Evolutionary conservation across 805 yeast species (phyloP).

Genomic region (Yamadazyma laniorum): DNA sequence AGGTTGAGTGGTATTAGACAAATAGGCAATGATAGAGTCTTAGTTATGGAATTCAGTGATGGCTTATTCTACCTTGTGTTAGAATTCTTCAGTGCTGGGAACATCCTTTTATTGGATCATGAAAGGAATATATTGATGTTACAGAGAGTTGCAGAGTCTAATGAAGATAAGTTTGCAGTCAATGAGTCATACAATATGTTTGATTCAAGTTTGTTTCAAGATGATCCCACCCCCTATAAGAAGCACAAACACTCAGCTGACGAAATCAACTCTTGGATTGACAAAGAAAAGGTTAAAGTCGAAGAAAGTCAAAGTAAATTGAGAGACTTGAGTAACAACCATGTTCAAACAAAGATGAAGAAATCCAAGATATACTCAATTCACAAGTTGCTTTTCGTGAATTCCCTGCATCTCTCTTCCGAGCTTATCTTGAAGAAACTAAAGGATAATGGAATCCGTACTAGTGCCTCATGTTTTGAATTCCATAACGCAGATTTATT

Average conservation of each 20-base stretch:
- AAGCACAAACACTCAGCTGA: constrained; percentile 24
- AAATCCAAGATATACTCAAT: constrained; percentile 55
- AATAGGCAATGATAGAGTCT: constrained; percentile 76
- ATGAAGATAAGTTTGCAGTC: constrained; percentile 64
- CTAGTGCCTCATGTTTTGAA: constrained; percentile 37
- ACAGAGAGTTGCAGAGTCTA: constrained; percentile 77
- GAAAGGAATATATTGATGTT: constrained; percentile 65
- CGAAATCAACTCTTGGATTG: constrained; percentile 40
- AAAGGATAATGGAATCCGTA: constrained; percentile 43
- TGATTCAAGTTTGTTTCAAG: constrained; percentile 46
- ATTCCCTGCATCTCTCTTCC: constrained; percentile 72
- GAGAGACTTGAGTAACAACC: background rate
- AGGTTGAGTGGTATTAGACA: constrained; percentile 72
- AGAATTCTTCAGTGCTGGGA: constrained; percentile 96
- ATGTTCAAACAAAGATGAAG: constrained; percentile 14
- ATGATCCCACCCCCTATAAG: constrained; percentile 12
- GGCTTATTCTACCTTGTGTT: constrained; percentile 74
- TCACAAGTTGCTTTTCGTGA: constrained; percentile 66
- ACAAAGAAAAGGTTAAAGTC: constrained; percentile 28
- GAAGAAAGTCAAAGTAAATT: constrained; percentile 6
- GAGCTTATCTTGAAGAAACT: constrained; percentile 69
- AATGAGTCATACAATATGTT: constrained; percentile 69
- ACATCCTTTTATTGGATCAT: constrained; percentile 73
- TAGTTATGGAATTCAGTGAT: constrained; percentile 81
- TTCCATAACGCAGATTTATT: constrained; percentile 27